Evolutionary conservation across 2,329 filamentous ascomycete genomes (phyloP).

Genomic region (Colletotrichum sp.): DNA sequence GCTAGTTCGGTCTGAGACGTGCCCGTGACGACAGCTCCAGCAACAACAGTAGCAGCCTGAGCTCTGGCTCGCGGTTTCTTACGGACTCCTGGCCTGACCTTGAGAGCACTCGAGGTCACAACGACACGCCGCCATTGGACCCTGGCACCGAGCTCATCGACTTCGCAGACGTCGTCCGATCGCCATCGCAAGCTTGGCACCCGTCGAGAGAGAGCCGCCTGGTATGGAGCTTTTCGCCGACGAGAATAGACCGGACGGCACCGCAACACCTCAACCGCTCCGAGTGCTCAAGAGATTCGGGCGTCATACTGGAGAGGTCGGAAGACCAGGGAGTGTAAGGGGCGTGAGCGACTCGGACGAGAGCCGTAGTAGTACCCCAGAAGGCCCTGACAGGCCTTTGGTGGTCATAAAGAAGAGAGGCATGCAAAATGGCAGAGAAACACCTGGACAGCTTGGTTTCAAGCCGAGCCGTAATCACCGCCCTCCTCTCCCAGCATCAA

Average conservation of each 20-base stretch:
- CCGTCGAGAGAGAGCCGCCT: constrained; percentile 29
- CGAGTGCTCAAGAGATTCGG: constrained; percentile 51
- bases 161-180: neutral
- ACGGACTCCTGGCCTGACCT: constrained; percentile 39
- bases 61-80: neutral
- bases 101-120: constrained; percentile 27
- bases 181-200: constrained; percentile 36
- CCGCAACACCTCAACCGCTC: constrained; percentile 48
- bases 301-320: neutral
- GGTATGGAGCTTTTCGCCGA: constrained; percentile 35
- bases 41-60: neutral
- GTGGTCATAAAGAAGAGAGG: constrained; percentile 40
- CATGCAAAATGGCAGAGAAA: neutral
- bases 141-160: neutral
- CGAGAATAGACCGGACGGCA: constrained; percentile 6
- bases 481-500: neutral
- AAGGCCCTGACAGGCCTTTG: constrained; percentile 30
- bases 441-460: neutral
- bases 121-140: neutral
- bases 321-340: constrained; percentile 22
- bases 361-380: constrained; percentile 29
- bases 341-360: constrained; percentile 29
- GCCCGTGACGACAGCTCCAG: neutral
- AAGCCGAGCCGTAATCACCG: neutral
- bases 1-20: constrained; percentile 8